Evolutionary conservation across 768 basidiomycete genomes (phyloP).

Genomic region (Rhizopogon salebrosus): DNA sequence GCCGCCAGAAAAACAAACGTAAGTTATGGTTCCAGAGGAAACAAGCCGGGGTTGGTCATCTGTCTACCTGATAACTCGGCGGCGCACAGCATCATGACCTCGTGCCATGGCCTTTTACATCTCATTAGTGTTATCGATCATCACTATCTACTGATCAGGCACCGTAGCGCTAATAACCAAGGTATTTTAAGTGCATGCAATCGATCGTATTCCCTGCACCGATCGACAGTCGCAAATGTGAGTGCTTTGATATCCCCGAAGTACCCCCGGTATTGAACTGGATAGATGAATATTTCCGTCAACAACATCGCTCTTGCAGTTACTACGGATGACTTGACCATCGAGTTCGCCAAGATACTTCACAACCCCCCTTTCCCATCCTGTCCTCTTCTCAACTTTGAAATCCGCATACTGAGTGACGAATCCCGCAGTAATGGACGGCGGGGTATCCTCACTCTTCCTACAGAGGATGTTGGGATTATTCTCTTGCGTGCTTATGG

Average conservation of each 20-base stretch:
- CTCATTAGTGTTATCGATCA: neutral
- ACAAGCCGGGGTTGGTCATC: conserved; percentile 43
- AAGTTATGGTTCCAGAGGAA: conserved; percentile 37
- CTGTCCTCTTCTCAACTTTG: conserved; percentile 26
- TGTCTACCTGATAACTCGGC: neutral
- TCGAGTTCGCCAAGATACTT: conserved; percentile 27
- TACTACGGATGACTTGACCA: conserved; percentile 24
- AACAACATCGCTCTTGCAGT: conserved; percentile 22
- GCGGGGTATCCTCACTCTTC: conserved; percentile 28
- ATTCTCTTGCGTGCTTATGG: conserved; percentile 24
- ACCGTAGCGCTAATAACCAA: neutral
- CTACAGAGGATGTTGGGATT: conserved; percentile 12
- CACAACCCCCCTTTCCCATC: conserved; percentile 30
- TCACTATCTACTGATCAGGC: neutral
- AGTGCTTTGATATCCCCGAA: neutral
- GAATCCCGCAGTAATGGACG: conserved; percentile 11
- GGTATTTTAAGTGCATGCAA: neutral
- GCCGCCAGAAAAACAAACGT: conserved; percentile 27
- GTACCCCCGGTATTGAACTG: neutral
- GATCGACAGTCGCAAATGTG: neutral
- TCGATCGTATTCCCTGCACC: neutral
- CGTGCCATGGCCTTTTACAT: neutral
- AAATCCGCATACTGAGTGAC: conserved; percentile 10
- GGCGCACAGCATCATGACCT: neutral
- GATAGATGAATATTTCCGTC: conserved; percentile 33